A percentile compares a stretch with the other conserved stretches of the same genome.
These are phyloP conservation scores for Pulveroboletus sp. DNA, from an alignment of 768 basidiomycete species.

Conservation along the genomic window DNA sequence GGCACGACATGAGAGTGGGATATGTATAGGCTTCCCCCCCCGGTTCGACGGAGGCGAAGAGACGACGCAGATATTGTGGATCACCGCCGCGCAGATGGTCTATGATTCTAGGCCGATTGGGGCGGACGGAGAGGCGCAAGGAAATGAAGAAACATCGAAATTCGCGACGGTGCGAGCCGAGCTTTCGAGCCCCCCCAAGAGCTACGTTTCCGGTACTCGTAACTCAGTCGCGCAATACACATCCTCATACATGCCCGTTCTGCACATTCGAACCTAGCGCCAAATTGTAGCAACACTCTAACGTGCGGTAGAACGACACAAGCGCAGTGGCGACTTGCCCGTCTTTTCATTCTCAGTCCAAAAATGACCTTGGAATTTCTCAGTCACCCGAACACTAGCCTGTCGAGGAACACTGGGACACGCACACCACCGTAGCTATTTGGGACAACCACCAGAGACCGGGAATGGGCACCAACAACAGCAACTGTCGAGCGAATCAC, in stretches of 20 bases:
- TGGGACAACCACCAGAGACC: background rate
- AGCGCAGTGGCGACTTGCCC: background rate
- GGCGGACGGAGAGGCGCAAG: too few relatives aligned
- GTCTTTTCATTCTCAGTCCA: background rate
- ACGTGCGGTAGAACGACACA: too few relatives aligned
- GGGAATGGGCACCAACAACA: background rate
- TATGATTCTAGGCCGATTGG: too few relatives aligned
- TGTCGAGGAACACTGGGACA: background rate
- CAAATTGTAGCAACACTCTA: background rate
- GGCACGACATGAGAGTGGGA: slow-evolving; percentile 43
- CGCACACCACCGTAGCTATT: too few relatives aligned
- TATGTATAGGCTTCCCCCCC: background rate
- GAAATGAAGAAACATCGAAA: too few relatives aligned
- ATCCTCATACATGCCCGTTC: background rate
- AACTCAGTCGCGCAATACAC: too few relatives aligned
- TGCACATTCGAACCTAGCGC: background rate
- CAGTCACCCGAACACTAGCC: background rate
- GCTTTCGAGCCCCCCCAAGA: too few relatives aligned
- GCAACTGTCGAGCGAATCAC: background rate
- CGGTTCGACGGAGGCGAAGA: background rate
- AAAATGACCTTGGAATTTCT: background rate
- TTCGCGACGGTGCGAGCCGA: too few relatives aligned
- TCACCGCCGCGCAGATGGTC: background rate
- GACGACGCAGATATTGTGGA: background rate
- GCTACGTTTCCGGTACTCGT: too few relatives aligned